phyloP scores from a whole-genome alignment of 495 filamentous ascomycete genomes.

The Aspergillus heteromorphus region DNA sequence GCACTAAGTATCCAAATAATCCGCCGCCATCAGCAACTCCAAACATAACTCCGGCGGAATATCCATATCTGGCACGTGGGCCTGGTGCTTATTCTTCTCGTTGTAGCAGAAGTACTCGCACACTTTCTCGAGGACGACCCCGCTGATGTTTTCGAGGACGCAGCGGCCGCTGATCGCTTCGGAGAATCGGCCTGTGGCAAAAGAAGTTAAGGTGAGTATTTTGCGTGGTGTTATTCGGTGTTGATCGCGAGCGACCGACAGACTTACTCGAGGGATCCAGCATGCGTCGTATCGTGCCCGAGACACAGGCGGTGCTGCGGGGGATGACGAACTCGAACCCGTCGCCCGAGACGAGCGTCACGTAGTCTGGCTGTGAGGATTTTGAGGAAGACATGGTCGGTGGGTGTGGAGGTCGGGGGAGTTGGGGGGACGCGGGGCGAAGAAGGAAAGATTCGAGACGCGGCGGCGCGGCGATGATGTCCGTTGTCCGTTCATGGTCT shows the following conservation, averaged over 20 bases:
- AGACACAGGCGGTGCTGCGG: conserved; percentile 67
- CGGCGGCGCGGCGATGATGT: neutral
- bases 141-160: conserved; percentile 70
- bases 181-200: conserved; percentile 55
- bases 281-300: conserved; percentile 78
- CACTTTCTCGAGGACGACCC: conserved; percentile 79
- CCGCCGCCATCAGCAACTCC: conserved; percentile 75
- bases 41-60: conserved; percentile 69
- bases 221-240: neutral
- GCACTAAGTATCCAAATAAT: conserved; percentile 53
- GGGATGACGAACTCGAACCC: conserved; percentile 84
- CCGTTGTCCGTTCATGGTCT: conserved; percentile 14
- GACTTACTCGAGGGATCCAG: conserved; percentile 68
- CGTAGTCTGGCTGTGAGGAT: conserved; percentile 44
- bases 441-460: conserved; percentile 3
- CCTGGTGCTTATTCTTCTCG: conserved; percentile 68
- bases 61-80: conserved; percentile 88
- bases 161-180: conserved; percentile 65
- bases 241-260: neutral
- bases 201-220: neutral
- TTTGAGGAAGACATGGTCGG: conserved; percentile 5
- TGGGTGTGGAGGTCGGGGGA: conserved; percentile 6
- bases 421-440: neutral
- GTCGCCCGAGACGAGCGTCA: conserved; percentile 83
- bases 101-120: conserved; percentile 90